A percentile compares a stretch with the other conserved stretches of the same genome.
Conservation (phyloP, 495 filamentous ascomycete species). For the Beverwykella pulmonaria region DNA sequence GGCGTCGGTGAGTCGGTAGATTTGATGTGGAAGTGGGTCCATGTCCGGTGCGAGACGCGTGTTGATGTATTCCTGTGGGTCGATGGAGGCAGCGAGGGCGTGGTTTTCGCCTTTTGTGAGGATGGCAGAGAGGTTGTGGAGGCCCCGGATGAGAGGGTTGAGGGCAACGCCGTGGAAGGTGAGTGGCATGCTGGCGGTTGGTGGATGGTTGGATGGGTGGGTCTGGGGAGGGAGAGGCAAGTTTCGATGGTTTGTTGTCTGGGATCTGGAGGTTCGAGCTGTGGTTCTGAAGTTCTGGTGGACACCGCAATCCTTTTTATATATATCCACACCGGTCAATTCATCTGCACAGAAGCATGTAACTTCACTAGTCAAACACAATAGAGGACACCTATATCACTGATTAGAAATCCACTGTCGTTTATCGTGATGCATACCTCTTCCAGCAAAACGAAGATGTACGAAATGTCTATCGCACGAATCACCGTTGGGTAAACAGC, state of each 20-base stretch:
- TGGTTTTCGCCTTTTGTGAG: constrained; percentile 32
- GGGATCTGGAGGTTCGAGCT: not conserved
- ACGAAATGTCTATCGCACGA: not conserved
- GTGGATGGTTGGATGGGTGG: not conserved
- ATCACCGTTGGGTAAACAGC: not conserved
- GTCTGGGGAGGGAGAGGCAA: not conserved
- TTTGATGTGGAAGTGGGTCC: constrained; percentile 34
- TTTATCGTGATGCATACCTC: not conserved
- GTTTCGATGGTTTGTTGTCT: not conserved
- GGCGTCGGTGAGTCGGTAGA: constrained; percentile 33
- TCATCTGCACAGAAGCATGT: too few relatives aligned
- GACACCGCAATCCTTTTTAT: not conserved
- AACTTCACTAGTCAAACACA: too few relatives aligned
- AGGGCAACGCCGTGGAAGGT: constrained; percentile 28
- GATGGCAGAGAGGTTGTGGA: constrained; percentile 32
- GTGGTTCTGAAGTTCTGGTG: too few relatives aligned
- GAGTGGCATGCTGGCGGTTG: constrained; percentile 2
- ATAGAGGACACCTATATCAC: too few relatives aligned
- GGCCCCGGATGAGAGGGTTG: constrained; percentile 23
- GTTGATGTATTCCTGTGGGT: constrained; percentile 18
- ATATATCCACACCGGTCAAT: not conserved
- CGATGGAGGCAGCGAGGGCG: constrained; percentile 29
- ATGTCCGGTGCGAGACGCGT: constrained; percentile 36
- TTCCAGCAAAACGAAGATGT: not conserved
- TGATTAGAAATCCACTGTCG: not conserved